Evolutionary conservation across 1,139 yeast genomes (phyloP), one percentile per base, ranked within the genome.

Genomic region (Saccharomyces hybrid): DNA sequence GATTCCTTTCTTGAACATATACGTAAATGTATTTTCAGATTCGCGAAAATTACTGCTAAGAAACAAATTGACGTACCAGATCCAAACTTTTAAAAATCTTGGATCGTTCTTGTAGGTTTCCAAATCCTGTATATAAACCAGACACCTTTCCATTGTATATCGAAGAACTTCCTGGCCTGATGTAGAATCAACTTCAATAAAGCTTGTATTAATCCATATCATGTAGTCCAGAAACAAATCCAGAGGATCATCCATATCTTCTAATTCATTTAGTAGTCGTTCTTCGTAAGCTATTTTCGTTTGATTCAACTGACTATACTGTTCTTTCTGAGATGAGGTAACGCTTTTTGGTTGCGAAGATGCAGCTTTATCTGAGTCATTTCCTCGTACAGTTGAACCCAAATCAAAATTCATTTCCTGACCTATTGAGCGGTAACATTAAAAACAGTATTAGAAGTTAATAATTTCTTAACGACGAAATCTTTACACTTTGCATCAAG

Each of bases 241-340:
- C 31, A 90, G 70, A 0, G 97, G 97, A 65, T 91, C 97, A 69
- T 90, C 97, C 47, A 82, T 68, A 27, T 84, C 86, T 1, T 80
- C 84, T 1, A 80, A 61, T 0, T 77, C 74, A 16, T 64, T 65
- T 23, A 85, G 68, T 13, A 71, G 70, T 11, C 64, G 56, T 63
- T 84, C 57, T 50, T 67, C 71, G 52, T 56, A 67, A 2, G 52
- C 50, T 86, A 61, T 78, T 70, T 69, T 8, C 5, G n/a, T 16
- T 38, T 38, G 42, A 38, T 38, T 38, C 42, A 38, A 38, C 42
- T 16, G 42, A 38, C 23, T 38, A 38, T 38, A 7, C 23, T 38
- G 20, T 11, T 38, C 42, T 38, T 38, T 38, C 5, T 38, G 42
- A 38, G 42, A 38, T 38, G 42, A 38, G 42, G 42, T 38, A 38